Conservation (phyloP, 2,329 filamentous ascomycete species). For the Pyrenochaeta sp. region DNA sequence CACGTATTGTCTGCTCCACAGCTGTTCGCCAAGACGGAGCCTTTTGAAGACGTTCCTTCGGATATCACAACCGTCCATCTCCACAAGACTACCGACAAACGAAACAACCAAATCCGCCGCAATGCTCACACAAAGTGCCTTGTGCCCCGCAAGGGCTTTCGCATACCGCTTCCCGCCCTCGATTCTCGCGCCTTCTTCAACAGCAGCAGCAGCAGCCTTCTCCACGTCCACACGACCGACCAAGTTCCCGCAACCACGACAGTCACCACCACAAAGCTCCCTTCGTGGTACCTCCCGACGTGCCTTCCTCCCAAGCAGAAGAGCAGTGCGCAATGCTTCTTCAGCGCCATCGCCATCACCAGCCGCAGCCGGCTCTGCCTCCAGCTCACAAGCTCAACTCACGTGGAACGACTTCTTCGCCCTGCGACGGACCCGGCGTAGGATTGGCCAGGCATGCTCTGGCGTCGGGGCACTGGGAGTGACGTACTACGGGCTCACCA, state of each 20-base stretch:
- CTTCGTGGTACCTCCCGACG: conserved; percentile 15
- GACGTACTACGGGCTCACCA: conserved; percentile 68
- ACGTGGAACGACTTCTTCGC: conserved; percentile 92
- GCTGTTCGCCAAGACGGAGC: not conserved
- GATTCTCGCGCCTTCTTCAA: conserved; percentile 32
- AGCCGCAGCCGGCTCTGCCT: conserved; percentile 21
- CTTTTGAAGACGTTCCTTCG: not conserved
- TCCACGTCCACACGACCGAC: conserved; percentile 38
- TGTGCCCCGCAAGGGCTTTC: conserved; percentile 44
- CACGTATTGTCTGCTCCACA: not conserved
- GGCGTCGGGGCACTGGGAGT: conserved; percentile 69
- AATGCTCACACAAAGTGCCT: conserved; percentile 44
- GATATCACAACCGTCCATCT: not conserved
- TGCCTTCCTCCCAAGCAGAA: conserved; percentile 12
- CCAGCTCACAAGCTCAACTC: conserved; percentile 41
- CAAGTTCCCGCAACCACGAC: conserved; percentile 25
- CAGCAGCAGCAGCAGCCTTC: conserved; percentile 35
- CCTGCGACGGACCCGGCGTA: conserved; percentile 83
- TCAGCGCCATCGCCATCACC: conserved; percentile 19
- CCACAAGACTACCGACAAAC: not conserved
- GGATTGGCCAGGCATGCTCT: conserved; percentile 83
- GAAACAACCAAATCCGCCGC: conserved; percentile 1
- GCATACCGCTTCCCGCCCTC: conserved; percentile 38
- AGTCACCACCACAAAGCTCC: conserved; percentile 7
- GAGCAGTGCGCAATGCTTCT: conserved; percentile 36